phyloP scores from a whole-genome alignment of 176 grass and related monocot species.

The Rhynchospora tenuis region DNA sequence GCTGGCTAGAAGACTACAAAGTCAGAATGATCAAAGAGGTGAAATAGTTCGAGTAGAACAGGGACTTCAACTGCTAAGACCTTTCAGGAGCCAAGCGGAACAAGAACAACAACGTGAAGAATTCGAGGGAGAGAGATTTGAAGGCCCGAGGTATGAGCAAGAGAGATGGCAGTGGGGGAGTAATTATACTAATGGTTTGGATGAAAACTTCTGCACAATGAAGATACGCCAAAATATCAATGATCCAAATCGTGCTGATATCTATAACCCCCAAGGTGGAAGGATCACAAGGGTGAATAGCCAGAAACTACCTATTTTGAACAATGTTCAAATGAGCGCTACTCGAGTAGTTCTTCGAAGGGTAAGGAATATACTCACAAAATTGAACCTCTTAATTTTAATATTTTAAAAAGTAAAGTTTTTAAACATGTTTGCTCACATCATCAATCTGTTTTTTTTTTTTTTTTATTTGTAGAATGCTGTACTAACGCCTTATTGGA shows the following conservation, averaged over 20 bases:
- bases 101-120: background rate
- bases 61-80: slow-evolving; percentile 22
- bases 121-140: background rate
- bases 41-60: slow-evolving; percentile 28
- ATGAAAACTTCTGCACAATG: slow-evolving; percentile 31
- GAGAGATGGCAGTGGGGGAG: background rate
- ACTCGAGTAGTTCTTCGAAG: slow-evolving; percentile 28
- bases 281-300: slow-evolving; percentile 34
- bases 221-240: slow-evolving; percentile 30
- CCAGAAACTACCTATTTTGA: slow-evolving; percentile 38
- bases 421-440: background rate
- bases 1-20: slow-evolving; percentile 24
- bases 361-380: slow-evolving; percentile 5
- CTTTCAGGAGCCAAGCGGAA: slow-evolving; percentile 15
- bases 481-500: slow-evolving; percentile 17
- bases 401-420: too few species aligned
- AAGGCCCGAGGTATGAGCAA: background rate
- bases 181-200: slow-evolving; percentile 18
- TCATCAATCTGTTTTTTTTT: background rate
- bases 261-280: slow-evolving; percentile 27
- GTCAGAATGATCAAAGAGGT: slow-evolving; percentile 26
- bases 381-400: too few species aligned
- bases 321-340: slow-evolving; percentile 34
- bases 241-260: slow-evolving; percentile 19
- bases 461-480: slow-evolving; percentile 26